Evolutionary conservation across 306 rosid species (phyloP).

Genomic region (Neltuma alba): DNA sequence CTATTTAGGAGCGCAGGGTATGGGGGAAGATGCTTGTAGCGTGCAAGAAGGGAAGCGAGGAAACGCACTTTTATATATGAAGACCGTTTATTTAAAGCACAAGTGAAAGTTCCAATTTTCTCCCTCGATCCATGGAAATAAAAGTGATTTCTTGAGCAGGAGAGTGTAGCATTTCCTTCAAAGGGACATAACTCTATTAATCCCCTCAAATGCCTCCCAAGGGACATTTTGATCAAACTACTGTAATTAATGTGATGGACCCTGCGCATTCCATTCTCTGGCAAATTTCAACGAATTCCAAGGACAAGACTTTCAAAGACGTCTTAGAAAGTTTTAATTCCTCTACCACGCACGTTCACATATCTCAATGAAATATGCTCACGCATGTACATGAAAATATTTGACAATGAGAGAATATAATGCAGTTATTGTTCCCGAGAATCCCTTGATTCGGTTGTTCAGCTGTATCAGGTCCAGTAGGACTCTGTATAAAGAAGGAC

Average conservation of each 20-base stretch:
- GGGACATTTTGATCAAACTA: conserved; percentile 11
- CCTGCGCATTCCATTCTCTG: neutral
- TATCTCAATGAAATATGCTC: neutral
- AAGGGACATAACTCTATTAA: conserved; percentile 13
- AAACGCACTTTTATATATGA: neutral
- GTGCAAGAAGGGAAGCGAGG: conserved; percentile 4
- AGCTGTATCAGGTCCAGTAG: neutral
- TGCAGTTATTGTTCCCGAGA: neutral
- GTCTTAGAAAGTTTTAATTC: conserved; percentile 1
- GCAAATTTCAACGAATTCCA: neutral
- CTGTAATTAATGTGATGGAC: conserved; percentile 14
- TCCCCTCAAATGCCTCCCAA: conserved; percentile 12
- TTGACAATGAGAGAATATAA: neutral
- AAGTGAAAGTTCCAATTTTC: conserved; percentile 21
- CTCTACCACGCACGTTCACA: neutral
- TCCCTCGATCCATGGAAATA: conserved; percentile 22
- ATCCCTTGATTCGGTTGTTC: neutral
- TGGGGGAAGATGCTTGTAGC: conserved; percentile 73
- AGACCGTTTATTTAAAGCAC: conserved; percentile 22
- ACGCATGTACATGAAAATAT: neutral
- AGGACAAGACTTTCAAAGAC: neutral
- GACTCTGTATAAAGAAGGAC: neutral
- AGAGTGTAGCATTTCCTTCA: conserved; percentile 26
- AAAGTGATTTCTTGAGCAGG: conserved; percentile 35
- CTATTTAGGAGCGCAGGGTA: conserved; percentile 78